A percentile compares a stretch with the other conserved stretches of the same genome.
These are phyloP conservation scores for Gossypium bickii DNA, from an alignment of 345 rosid species.

Conservation along the genomic window DNA sequence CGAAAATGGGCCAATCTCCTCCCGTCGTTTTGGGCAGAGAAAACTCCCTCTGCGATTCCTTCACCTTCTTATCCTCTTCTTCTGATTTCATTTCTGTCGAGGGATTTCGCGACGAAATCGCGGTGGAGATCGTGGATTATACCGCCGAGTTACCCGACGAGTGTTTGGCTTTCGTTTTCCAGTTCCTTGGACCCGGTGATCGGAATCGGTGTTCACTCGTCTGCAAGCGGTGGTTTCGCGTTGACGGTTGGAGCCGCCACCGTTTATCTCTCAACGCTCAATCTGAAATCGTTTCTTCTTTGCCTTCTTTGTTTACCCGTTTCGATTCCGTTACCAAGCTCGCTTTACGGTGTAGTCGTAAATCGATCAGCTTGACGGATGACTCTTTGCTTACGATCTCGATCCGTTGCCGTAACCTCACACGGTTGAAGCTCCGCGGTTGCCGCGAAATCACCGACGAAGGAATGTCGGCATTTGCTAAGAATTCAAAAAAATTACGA, in stretches of 20 bases:
- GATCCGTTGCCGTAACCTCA: slow-evolving; percentile 52
- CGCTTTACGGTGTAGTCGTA: slow-evolving; percentile 70
- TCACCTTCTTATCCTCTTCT: slow-evolving; percentile 24
- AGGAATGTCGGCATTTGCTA: slow-evolving; percentile 60
- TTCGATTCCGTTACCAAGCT: slow-evolving; percentile 72
- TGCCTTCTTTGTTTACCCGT: slow-evolving; percentile 52
- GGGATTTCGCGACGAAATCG: slow-evolving; percentile 17
- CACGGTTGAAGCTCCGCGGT: slow-evolving; percentile 86
- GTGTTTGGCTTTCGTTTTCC: slow-evolving; percentile 73
- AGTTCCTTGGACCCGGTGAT: slow-evolving; percentile 59
- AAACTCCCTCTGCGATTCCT: slow-evolving; percentile 17
- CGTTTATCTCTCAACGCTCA: slow-evolving; percentile 67
- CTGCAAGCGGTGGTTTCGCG: slow-evolving; percentile 69
- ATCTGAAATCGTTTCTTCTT: slow-evolving; percentile 35
- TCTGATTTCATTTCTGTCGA: slow-evolving; percentile 16
- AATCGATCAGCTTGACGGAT: slow-evolving; percentile 55
- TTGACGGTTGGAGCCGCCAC: slow-evolving; percentile 72
- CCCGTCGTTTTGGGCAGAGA: slow-evolving; percentile 31
- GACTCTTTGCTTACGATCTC: slow-evolving; percentile 58
- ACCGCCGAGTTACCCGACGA: slow-evolving; percentile 70
- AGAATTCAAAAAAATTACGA: slow-evolving; percentile 47
- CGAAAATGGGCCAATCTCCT: slow-evolving; percentile 52
- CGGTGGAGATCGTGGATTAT: slow-evolving; percentile 29
- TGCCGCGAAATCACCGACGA: slow-evolving; percentile 80
- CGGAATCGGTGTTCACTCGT: slow-evolving; percentile 72